Base-by-base conservation (phyloP, 768 basidiomycete species). In the Gloeopeniophorella convolvens region DNA sequence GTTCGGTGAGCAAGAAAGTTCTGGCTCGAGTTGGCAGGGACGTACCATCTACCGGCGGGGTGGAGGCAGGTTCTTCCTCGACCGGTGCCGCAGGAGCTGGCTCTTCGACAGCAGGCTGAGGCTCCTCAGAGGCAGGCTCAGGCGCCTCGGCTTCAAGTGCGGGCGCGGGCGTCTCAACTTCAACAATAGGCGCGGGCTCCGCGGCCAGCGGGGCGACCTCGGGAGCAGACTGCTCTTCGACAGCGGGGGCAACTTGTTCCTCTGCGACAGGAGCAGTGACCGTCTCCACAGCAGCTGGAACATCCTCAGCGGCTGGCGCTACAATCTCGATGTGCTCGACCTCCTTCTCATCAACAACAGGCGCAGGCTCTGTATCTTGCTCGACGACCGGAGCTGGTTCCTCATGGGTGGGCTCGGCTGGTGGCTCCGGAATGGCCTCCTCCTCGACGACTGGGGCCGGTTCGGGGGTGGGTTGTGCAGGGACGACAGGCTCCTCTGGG, bases 31-130 rank as follows among this genome's bases (percentile, higher is more conserved):
- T 32, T 13, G 11, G 7, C 31, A 37, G 30, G 15, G n/a, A 5
- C 46, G 36, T 43, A 53, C 51, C n/a, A 16, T 53, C 46, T 30
- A 45, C 39, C n/a, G 21, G 21, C 16, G 36, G 26, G 2, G 15
- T 13, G 8, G 4, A 16, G 32, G 7, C 27, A 24, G 16, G 9
- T 40, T 30, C 43, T 4, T 45, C 50, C 16, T 28, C 36, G 10
- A 24, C 21, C 13, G 42, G 33, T 20, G 50, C 27, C 13, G 21
- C 18, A 16, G 23, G 13, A 4, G 23, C 16, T 26, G 42, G 41
- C 18, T 27, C 35, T 27, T 39, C 18, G 18, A 26, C n/a, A 18
- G 42, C 27, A 33, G 20, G 34, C 8, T 8, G 27, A 7, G 26
- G 28, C 15, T 12, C 27, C 13, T 51, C 43, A 10, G 50, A 26